A percentile compares a stretch with the other conserved stretches of the same genome.
Evolutionary conservation across 2,329 filamentous ascomycete species (phyloP).

Genomic region (Fusarium sp.): DNA sequence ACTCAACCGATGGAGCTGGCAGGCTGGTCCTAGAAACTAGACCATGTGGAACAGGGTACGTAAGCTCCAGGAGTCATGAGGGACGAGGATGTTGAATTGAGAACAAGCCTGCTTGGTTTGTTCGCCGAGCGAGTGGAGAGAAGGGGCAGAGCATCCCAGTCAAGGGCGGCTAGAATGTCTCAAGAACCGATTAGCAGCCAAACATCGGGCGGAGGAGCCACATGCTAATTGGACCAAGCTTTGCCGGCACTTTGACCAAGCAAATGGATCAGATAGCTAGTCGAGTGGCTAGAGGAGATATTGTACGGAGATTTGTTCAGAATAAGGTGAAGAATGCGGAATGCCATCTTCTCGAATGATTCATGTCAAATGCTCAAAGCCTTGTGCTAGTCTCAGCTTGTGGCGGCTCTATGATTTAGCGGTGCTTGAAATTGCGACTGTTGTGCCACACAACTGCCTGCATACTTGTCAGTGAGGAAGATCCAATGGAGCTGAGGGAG

Average conservation of each 20-base stretch:
- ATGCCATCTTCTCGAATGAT: not conserved
- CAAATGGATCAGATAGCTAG: constrained; percentile 2
- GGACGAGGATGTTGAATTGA: constrained; percentile 34
- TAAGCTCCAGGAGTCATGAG: constrained; percentile 35
- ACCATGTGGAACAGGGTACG: constrained; percentile 39
- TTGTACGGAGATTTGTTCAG: constrained; percentile 6
- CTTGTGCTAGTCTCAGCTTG: not conserved
- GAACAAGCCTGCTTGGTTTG: constrained; percentile 22
- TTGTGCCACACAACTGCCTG: not conserved
- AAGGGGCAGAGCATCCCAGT: constrained; percentile 28
- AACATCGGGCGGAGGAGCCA: constrained; percentile 25
- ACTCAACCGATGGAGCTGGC: constrained; percentile 15
- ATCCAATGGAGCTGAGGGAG: not conserved
- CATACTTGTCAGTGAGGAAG: not conserved
- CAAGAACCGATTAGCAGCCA: constrained; percentile 41
- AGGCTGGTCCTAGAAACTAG: constrained; percentile 25
- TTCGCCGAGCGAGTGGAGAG: constrained; percentile 32
- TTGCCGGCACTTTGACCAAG: constrained; percentile 28
- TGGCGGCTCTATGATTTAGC: not conserved
- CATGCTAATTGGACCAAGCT: constrained; percentile 21
- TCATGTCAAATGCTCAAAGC: not conserved
- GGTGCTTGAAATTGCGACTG: not conserved
- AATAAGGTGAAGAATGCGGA: constrained; percentile 8
- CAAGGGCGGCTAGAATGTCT: constrained; percentile 41
- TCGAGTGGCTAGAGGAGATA: not conserved